Evolutionary conservation across 257 asterid genomes (phyloP), one percentile per base, ranked within the genome.

Genomic region (Fraxinus cuspidata): DNA sequence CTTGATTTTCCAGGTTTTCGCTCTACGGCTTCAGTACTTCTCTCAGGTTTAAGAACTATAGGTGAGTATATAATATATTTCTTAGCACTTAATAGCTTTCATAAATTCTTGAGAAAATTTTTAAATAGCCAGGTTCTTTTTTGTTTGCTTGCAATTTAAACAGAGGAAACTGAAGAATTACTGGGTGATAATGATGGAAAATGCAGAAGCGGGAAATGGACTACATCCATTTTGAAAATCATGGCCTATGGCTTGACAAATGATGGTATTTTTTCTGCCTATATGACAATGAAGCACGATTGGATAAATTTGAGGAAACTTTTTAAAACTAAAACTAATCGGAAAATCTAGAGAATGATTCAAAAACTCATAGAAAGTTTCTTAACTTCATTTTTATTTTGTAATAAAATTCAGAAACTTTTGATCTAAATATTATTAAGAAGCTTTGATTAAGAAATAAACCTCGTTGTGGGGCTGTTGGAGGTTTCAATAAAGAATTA

Each of bases 151-250:
- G 47, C 47, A 40, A 40, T 47, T 13, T 49, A 19, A 8, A 58
- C 76, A 89, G 96, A 91, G 86, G 96, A 91, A 84, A 63, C 66
- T 67, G 87, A 91, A 51, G 94, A 89, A 71, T 68, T 73, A 21
- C 63, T 72, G 0, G 86, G 86, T 64, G 91, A 89, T 68, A 85
- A 44, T 1, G 67, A 76, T 2, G 96, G 94, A 10, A 89, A 86
- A 81, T 91, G 94, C 83, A 37, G 29, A 25, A 82, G 13, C 49
- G 91, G 89, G 13, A 80, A 16, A 51, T 0, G 74, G 31, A 82
- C 88, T 3, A 72, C 90, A 0, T 70, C 84, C 9, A 10, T 81
- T 16, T 21, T 91, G 74, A 76, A 60, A 68, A 29, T 58, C 0
- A 13, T 47, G 0, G 92, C 77, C 9, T 89, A 32, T 29, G 94